Conservation (phyloP, 768 basidiomycete genomes). For the Gloeophyllum trabeum region DNA sequence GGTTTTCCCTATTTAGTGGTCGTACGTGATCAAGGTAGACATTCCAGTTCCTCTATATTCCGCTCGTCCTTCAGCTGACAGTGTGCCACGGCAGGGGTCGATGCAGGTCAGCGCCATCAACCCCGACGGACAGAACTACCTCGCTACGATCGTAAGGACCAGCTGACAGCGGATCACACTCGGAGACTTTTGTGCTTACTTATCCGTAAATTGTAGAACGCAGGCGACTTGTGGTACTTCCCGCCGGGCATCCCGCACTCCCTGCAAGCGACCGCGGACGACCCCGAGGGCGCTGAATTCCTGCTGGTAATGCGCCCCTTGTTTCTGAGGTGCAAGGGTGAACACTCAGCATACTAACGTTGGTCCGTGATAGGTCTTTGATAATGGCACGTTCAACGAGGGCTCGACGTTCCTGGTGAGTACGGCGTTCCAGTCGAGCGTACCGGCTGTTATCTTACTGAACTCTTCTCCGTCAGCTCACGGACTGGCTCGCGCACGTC, state of each 20-base stretch:
- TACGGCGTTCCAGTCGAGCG: background rate
- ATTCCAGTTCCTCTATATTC: no score
- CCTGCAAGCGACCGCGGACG: slow-evolving; percentile 20
- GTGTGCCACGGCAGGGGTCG: slow-evolving; percentile 8
- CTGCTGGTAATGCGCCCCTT: slow-evolving; percentile 13
- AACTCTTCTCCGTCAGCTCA: slow-evolving; percentile 20
- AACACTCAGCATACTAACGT: no score
- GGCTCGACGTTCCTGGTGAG: slow-evolving; percentile 42
- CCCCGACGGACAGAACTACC: slow-evolving; percentile 14
- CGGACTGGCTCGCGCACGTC: slow-evolving; percentile 60
- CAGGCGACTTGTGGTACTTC: slow-evolving; percentile 24
- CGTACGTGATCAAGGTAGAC: slow-evolving; percentile 19
- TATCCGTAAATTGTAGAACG: slow-evolving; percentile 6
- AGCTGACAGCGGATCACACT: no score
- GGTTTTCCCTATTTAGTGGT: no score
- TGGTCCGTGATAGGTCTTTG: slow-evolving; percentile 16
- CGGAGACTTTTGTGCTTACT: background rate
- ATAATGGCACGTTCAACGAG: slow-evolving; percentile 40
- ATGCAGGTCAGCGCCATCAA: slow-evolving; percentile 14
- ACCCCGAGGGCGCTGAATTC: slow-evolving; percentile 19
- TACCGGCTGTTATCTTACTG: background rate
- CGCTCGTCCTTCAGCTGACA: background rate
- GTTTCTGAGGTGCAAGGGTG: background rate
- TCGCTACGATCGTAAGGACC: slow-evolving; percentile 11
- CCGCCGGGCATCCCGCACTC: slow-evolving; percentile 25